A percentile compares a stretch with the other conserved stretches of the same genome.
phyloP scores from a whole-genome alignment of 192 early-diverging fungal genomes.

The Gaertneriomyces semiglobifer region DNA sequence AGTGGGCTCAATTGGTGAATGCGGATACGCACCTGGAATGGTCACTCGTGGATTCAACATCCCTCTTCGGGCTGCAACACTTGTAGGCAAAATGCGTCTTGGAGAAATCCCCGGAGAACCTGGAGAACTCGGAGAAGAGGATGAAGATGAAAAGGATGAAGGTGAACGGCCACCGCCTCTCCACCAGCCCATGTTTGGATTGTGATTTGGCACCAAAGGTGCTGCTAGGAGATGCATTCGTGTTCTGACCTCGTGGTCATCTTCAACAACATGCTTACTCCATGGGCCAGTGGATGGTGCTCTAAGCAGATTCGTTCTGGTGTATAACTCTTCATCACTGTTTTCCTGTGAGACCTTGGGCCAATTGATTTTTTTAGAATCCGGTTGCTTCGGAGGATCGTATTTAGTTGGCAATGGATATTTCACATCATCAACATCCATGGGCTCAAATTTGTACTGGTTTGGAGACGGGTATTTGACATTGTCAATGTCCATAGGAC shows the following conservation, averaged over 20 bases:
- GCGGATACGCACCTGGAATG: neutral
- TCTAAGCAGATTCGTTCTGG: neutral
- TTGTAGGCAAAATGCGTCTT: neutral
- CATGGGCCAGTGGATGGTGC: neutral
- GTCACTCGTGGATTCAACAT: neutral
- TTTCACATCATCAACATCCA: neutral
- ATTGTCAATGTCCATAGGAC: neutral
- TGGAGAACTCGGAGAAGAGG: neutral
- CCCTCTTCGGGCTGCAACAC: neutral
- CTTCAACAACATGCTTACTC: neutral
- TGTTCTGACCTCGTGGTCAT: neutral
- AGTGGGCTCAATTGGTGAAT: too few relatives aligned
- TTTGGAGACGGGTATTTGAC: too few relatives aligned
- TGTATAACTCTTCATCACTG: neutral
- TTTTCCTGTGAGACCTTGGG: neutral
- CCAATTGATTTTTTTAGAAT: neutral
- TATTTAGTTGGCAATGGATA: neutral
- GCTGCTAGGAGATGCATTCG: neutral
- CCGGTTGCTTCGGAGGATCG: neutral
- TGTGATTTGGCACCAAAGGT: neutral
- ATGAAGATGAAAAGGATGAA: neutral
- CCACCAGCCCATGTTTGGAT: neutral
- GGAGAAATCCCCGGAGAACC: neutral
- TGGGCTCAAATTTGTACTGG: slow-evolving; percentile 1
- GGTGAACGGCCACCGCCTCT: neutral